phyloP scores from a whole-genome alignment of 106 monocot species.

The Platanthera zijinensis region DNA sequence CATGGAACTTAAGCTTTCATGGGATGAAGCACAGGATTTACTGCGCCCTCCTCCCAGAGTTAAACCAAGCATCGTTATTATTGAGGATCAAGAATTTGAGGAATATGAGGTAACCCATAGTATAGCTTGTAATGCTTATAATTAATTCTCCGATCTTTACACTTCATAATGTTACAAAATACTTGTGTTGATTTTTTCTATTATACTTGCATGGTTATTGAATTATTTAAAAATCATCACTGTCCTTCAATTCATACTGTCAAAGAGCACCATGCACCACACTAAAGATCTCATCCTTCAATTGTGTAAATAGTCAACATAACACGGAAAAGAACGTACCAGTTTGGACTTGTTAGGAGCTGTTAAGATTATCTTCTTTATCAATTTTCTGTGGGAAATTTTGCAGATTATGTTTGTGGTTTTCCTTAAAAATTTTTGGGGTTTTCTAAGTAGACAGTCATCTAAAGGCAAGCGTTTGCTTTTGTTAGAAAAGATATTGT shows the following conservation, averaged over 20 bases:
- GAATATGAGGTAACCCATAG: slow-evolving; percentile 78
- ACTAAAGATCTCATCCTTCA: background rate
- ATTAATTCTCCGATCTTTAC: background rate
- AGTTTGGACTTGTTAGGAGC: background rate
- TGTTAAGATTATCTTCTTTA: background rate
- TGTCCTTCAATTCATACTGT: background rate
- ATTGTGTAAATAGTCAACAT: background rate
- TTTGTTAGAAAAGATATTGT: too few species aligned
- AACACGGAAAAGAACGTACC: background rate
- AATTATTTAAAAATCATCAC: background rate
- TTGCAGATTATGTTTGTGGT: background rate
- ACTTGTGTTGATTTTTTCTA: background rate
- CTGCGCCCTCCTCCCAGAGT: slow-evolving; percentile 65
- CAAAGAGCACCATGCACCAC: background rate
- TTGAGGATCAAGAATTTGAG: slow-evolving; percentile 94
- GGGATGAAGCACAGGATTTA: slow-evolving; percentile 95
- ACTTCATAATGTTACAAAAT: background rate
- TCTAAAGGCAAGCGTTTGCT: background rate
- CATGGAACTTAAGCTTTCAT: slow-evolving; percentile 78
- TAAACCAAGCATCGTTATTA: slow-evolving; percentile 75
- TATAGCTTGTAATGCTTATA: background rate
- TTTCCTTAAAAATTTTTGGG: background rate
- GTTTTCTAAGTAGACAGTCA: background rate
- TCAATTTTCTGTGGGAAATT: background rate
- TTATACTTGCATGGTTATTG: background rate